Evolutionary conservation across 2,329 filamentous ascomycete species (phyloP).

Genomic region (Clonostachys solani): DNA sequence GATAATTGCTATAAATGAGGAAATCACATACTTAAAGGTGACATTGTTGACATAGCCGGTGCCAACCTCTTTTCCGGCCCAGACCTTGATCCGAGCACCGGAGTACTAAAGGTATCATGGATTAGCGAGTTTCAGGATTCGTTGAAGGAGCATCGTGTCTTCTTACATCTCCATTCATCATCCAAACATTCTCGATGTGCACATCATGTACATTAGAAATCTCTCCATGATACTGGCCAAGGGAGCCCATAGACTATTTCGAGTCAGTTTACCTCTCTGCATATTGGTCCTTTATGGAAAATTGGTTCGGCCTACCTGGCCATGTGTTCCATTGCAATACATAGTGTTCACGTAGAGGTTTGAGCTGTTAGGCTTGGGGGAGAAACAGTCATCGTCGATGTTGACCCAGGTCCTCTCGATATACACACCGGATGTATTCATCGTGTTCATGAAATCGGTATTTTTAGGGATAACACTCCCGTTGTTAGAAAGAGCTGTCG

Average conservation of each 20-base stretch:
- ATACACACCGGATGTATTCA: conserved; percentile 49
- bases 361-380: conserved; percentile 54
- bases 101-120: conserved; percentile 18
- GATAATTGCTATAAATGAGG: too few species aligned
- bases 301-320: conserved; percentile 16
- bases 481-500: conserved; percentile 46
- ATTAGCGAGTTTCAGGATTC: too few species aligned
- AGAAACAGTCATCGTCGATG: conserved; percentile 58
- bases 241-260: conserved; percentile 47
- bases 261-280: not conserved
- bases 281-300: not conserved
- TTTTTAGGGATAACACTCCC: conserved; percentile 47
- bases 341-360: conserved; percentile 55
- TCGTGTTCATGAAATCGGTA: conserved; percentile 58
- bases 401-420: conserved; percentile 47
- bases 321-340: conserved; percentile 56
- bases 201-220: conserved; percentile 52
- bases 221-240: conserved; percentile 52
- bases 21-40: conserved; percentile 37
- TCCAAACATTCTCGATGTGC: conserved; percentile 54
- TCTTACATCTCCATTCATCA: conserved; percentile 36
- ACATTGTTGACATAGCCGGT: conserved; percentile 59
- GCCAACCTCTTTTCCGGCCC: conserved; percentile 53
- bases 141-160: too few species aligned
- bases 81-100: conserved; percentile 56